These are phyloP conservation scores for Chaetothyriales sp. DNA, from an alignment of 2,329 filamentous ascomycete genomes.

Conservation along the genomic window DNA sequence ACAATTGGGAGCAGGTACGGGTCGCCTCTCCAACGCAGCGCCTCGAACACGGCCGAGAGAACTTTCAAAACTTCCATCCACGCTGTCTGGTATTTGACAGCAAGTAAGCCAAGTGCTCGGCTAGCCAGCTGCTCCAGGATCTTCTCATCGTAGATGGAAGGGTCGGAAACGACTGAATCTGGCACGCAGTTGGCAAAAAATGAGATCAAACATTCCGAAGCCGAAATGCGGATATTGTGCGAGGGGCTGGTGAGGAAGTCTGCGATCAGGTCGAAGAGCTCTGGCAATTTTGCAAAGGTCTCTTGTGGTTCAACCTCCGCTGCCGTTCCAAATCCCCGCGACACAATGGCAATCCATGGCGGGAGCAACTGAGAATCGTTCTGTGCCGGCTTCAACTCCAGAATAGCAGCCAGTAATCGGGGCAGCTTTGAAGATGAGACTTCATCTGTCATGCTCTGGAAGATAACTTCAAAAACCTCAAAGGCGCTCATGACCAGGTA, in stretches of 20 bases:
- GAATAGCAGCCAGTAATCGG: slow-evolving; percentile 76
- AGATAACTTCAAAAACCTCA: slow-evolving; percentile 95
- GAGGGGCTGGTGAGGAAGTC: slow-evolving; percentile 73
- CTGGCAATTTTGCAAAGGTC: slow-evolving; percentile 78
- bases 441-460: slow-evolving; percentile 77
- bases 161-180: slow-evolving; percentile 64
- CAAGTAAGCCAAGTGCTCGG: slow-evolving; percentile 58
- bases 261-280: slow-evolving; percentile 65
- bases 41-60: slow-evolving; percentile 71
- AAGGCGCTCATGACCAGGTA: slow-evolving; percentile 94
- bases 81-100: slow-evolving; percentile 80
- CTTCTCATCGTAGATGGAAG: slow-evolving; percentile 87
- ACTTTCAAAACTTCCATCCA: slow-evolving; percentile 93
- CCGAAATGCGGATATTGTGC: slow-evolving; percentile 84
- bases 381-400: slow-evolving; percentile 75
- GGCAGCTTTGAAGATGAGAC: slow-evolving; percentile 80
- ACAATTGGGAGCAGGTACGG: slow-evolving; percentile 64
- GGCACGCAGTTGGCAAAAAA: slow-evolving; percentile 86
- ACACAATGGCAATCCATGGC: slow-evolving; percentile 91
- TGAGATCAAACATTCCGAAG: slow-evolving; percentile 86
- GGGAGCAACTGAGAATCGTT: slow-evolving; percentile 91
- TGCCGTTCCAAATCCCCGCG: slow-evolving; percentile 84
- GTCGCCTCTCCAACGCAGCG: slow-evolving; percentile 67
- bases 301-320: slow-evolving; percentile 78
- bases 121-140: slow-evolving; percentile 62